Evolutionary conservation across 768 basidiomycete species (phyloP).

Genomic region (Lyophyllum atratum): DNA sequence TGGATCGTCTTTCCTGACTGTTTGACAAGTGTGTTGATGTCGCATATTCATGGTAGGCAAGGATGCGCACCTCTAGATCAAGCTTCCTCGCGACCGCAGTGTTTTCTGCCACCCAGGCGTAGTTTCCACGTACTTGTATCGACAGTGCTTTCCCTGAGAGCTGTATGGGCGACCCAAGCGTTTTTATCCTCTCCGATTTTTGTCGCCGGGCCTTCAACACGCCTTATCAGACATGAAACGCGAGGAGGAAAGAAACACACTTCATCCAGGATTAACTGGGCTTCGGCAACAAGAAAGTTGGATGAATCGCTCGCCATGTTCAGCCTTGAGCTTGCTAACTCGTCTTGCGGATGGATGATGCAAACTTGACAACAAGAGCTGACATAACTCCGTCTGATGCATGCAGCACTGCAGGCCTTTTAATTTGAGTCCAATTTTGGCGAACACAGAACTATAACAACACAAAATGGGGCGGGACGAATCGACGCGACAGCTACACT

Average conservation of each 20-base stretch:
- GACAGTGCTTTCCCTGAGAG: constrained; percentile 75
- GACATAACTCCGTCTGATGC: background rate
- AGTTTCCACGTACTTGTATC: constrained; percentile 60
- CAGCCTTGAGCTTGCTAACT: too few relatives aligned
- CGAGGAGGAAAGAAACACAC: constrained; percentile 36
- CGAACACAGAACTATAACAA: constrained; percentile 11
- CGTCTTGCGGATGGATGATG: background rate
- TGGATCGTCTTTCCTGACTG: constrained; percentile 83
- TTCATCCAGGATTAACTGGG: constrained; percentile 64
- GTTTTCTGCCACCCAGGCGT: constrained; percentile 90
- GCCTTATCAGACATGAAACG: constrained; percentile 5
- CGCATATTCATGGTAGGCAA: background rate
- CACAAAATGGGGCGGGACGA: constrained; percentile 9
- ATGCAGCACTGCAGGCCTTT: too few relatives aligned
- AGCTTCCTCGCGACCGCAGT: constrained; percentile 72
- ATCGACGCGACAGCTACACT: constrained; percentile 11
- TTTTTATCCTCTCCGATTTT: constrained; percentile 72
- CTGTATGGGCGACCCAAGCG: constrained; percentile 77
- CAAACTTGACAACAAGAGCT: background rate
- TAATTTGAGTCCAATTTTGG: too few relatives aligned
- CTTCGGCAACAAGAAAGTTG: constrained; percentile 73
- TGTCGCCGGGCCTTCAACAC: constrained; percentile 60
- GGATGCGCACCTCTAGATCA: constrained; percentile 65
- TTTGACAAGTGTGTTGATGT: constrained; percentile 4
- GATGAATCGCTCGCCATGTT: constrained; percentile 32